Evolutionary conservation across 164 flowering plant genomes (phyloP), one percentile per base, ranked within the genome.

Genomic region (Pachysandra terminalis): DNA sequence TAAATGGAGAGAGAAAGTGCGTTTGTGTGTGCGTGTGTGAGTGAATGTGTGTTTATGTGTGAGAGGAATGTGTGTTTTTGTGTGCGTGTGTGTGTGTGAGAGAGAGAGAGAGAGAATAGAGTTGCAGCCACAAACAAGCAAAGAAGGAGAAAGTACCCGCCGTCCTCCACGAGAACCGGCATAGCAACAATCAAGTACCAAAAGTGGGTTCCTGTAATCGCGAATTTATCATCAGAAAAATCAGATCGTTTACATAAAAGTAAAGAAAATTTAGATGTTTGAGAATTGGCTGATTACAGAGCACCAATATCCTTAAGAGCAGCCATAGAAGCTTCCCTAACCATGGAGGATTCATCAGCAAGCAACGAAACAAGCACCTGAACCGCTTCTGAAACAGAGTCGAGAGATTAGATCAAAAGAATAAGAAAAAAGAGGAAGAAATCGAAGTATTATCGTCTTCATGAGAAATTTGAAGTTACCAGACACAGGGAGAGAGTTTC

Each of bases 101-200:
- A n/a, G n/a, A n/a, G n/a, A n/a, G n/a, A n/a, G n/a, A n/a, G n/a
- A n/a, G 49, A 26, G 4, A n/a, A n/a, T n/a, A n/a, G n/a, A n/a
- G n/a, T n/a, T n/a, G n/a, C n/a, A n/a, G n/a, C n/a, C n/a, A n/a
- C 28, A 45, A 57, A 49, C 7, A 19, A 41, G n/a, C 12, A 37
- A 22, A 24, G 17, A 25, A 35, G 6, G 19, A 7, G 69, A 13
- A 2, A 22, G 14, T 85, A 94, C 98, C 80, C 97, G 75, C 10
- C 98, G 89, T 48, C 98, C 97, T 21, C 98, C 98, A 22, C 90
- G 85, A 41, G 97, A 90, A 51, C 82, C 85, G n/a, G 81, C 68
- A 4, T 65, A 85, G 77, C 96, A 94, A 71, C 95, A 91, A 24
- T 94, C 96, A 3, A 94, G 98, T 32, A 94, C 95, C 69, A 90